A percentile compares a stretch with the other conserved stretches of the same genome.
Evolutionary conservation across 1,284 basidiomycete genomes (phyloP).

Genomic region (Megacollybia platyphylla): DNA sequence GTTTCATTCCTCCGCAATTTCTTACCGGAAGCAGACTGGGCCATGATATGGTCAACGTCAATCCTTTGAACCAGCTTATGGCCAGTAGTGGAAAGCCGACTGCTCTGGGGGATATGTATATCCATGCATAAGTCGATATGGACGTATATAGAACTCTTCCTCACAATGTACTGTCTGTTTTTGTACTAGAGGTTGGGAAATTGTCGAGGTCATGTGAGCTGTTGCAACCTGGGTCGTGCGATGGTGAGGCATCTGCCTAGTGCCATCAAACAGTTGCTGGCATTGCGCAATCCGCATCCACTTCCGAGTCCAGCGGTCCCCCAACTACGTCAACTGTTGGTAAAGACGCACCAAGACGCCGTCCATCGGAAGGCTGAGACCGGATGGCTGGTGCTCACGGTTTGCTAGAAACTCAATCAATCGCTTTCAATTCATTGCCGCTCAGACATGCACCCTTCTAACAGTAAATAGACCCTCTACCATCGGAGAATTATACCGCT

Average conservation of each 20-base stretch:
- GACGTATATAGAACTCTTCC: neutral
- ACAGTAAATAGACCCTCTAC: constrained; percentile 75
- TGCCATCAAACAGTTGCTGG: constrained; percentile 60
- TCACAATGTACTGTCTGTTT: neutral
- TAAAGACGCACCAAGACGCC: constrained; percentile 50
- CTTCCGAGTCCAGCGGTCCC: constrained; percentile 44
- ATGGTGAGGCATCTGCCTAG: constrained; percentile 31
- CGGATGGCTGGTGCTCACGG: constrained; percentile 77
- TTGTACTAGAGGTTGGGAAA: neutral
- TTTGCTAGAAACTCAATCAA: constrained; percentile 21
- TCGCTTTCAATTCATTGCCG: constrained; percentile 7
- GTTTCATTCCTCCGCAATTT: neutral
- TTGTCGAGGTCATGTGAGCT: neutral
- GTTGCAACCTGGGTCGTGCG: neutral
- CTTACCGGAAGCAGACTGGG: constrained; percentile 17
- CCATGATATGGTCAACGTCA: constrained; percentile 58
- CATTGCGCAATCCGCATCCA: constrained; percentile 53
- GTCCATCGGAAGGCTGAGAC: constrained; percentile 51
- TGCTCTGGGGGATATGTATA: constrained; percentile 25
- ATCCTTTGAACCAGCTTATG: constrained; percentile 48
- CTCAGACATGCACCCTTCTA: constrained; percentile 71
- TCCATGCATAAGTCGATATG: neutral
- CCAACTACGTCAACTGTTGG: constrained; percentile 44
- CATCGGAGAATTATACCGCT: constrained; percentile 70
- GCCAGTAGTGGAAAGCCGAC: constrained; percentile 26